Conservation (phyloP, 2,329 filamentous ascomycete genomes). For the Aspergillus spinulosporus region DNA sequence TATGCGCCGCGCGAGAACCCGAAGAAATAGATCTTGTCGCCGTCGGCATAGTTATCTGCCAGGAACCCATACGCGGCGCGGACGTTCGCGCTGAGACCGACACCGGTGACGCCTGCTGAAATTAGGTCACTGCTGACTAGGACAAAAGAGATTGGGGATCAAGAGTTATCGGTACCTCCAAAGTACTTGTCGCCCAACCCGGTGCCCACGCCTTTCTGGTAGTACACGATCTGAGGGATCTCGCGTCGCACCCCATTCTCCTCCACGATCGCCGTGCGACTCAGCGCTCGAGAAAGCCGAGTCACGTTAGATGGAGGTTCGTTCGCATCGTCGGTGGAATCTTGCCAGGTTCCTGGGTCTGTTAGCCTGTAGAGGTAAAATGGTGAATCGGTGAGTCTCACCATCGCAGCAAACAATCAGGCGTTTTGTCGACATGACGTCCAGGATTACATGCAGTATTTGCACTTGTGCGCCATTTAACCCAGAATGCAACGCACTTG, state of each 20-base stretch:
- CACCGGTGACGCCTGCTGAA: constrained; percentile 17
- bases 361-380: not conserved
- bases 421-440: not conserved
- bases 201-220: constrained; percentile 44
- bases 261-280: constrained; percentile 29
- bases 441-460: too few relatives aligned
- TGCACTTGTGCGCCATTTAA: too few relatives aligned
- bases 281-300: constrained; percentile 38
- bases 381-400: not conserved
- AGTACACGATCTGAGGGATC: constrained; percentile 43
- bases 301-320: constrained; percentile 43
- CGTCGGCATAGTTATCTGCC: constrained; percentile 53
- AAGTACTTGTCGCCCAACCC: constrained; percentile 22
- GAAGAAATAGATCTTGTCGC: constrained; percentile 53
- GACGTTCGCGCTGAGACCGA: constrained; percentile 28
- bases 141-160: not conserved
- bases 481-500: too few relatives aligned
- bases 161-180: constrained; percentile 16
- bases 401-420: constrained; percentile 9
- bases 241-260: constrained; percentile 24
- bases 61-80: constrained; percentile 47
- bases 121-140: not conserved
- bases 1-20: constrained; percentile 52
- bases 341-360: constrained; percentile 33
- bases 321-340: constrained; percentile 29